A percentile compares a stretch with the other conserved stretches of the same genome.
These are phyloP conservation scores for Fusarium lateritium DNA, from an alignment of 2,329 filamentous ascomycete genomes.

Conservation along the genomic window DNA sequence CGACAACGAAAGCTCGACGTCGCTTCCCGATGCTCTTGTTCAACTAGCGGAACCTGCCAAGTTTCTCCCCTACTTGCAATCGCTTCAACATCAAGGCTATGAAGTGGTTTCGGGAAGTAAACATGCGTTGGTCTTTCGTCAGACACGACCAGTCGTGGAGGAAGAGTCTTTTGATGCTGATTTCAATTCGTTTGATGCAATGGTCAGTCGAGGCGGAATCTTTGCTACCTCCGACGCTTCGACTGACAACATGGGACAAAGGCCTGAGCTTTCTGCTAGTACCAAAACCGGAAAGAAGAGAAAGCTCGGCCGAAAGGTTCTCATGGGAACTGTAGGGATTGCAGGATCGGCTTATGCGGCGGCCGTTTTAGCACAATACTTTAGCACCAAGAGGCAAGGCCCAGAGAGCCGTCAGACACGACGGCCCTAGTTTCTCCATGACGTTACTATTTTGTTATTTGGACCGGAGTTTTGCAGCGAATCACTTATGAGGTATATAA, in stretches of 20 bases:
- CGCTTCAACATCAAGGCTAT: constrained; percentile 73
- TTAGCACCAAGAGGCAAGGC: constrained; percentile 61
- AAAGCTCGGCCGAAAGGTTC: constrained; percentile 62
- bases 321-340: constrained; percentile 68
- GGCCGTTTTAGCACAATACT: constrained; percentile 71
- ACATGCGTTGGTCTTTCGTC: constrained; percentile 77
- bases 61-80: constrained; percentile 75
- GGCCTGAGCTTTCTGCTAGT: not conserved
- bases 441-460: not conserved
- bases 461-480: constrained; percentile 1
- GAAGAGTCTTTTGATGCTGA: not conserved
- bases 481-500: not conserved
- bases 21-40: constrained; percentile 72
- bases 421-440: constrained; percentile 4
- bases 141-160: constrained; percentile 58
- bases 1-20: constrained; percentile 64
- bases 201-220: constrained; percentile 64
- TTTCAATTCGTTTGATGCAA: constrained; percentile 74
- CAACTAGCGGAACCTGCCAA: constrained; percentile 73
- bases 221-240: constrained; percentile 72
- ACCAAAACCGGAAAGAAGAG: constrained; percentile 55
- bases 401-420: constrained; percentile 45
- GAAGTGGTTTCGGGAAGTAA: constrained; percentile 75
- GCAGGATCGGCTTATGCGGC: constrained; percentile 70
- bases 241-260: constrained; percentile 52